A percentile compares a stretch with the other conserved stretches of the same genome.
Conservation (phyloP, 2,329 filamentous ascomycete genomes). For the Xylaria arbuscula region DNA sequence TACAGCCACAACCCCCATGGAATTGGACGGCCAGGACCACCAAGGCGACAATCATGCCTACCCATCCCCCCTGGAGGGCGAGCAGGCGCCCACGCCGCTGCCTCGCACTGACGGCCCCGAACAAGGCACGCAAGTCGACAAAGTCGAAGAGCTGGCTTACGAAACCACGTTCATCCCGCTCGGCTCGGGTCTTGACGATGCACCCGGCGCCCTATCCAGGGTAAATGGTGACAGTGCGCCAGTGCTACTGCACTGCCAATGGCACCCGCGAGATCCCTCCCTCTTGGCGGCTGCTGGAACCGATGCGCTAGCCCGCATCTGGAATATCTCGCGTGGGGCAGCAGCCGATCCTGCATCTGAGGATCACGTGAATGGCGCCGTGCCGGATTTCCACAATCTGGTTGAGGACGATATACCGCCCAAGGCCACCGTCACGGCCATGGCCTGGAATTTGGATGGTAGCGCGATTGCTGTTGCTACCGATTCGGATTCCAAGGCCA, state of each 20-base stretch:
- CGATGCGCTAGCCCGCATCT: conserved; percentile 76
- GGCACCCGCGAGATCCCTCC: conserved; percentile 72
- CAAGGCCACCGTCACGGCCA: conserved; percentile 65
- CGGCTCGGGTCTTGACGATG: conserved; percentile 47
- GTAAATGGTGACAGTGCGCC: conserved; percentile 62
- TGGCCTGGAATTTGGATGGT: conserved; percentile 71
- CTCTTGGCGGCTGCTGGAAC: conserved; percentile 75
- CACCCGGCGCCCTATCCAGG: conserved; percentile 47
- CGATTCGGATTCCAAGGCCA: conserved; percentile 64
- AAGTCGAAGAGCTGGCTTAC: conserved; percentile 68
- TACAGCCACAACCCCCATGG: conserved; percentile 68
- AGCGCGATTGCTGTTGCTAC: conserved; percentile 67
- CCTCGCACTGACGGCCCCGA: conserved; percentile 71
- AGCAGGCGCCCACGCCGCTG: conserved; percentile 63
- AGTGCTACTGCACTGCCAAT: conserved; percentile 75
- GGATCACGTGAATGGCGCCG: conserved; percentile 58
- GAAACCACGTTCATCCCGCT: conserved; percentile 72
- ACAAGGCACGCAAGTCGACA: conserved; percentile 72
- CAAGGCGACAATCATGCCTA: conserved; percentile 66
- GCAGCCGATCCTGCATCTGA: conserved; percentile 58
- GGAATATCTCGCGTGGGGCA: conserved; percentile 69
- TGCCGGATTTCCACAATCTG: conserved; percentile 59
- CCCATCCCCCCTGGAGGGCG: conserved; percentile 71
- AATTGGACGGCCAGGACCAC: conserved; percentile 63
- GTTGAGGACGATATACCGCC: conserved; percentile 65